phyloP scores from a whole-genome alignment of 805 yeast genomes.

The Saturnispora serradocipensis region DNA sequence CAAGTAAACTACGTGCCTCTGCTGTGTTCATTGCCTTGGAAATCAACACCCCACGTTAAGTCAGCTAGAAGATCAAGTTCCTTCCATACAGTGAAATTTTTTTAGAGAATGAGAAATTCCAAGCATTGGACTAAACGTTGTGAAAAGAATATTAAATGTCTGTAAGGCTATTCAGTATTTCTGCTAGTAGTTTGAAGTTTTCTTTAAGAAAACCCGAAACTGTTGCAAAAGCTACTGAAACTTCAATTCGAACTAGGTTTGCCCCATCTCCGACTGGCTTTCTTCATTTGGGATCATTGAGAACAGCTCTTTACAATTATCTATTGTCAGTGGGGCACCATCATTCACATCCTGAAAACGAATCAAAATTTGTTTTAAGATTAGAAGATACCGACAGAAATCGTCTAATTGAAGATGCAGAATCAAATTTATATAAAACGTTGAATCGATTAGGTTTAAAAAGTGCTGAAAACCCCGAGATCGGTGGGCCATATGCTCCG shows the following conservation, averaged over 20 bases:
- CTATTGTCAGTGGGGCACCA: conserved; percentile 44
- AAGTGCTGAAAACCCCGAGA: conserved; percentile 80
- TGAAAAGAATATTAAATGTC: neutral
- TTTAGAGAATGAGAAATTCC: neutral
- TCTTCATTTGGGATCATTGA: conserved; percentile 83
- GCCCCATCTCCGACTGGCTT: conserved; percentile 98
- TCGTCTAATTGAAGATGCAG: conserved; percentile 75
- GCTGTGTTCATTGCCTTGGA: neutral
- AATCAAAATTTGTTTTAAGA: conserved; percentile 73
- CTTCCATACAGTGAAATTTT: neutral
- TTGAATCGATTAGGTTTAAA: conserved; percentile 67
- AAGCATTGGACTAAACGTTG: neutral
- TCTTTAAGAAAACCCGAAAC: neutral
- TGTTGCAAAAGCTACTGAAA: conserved; percentile 25
- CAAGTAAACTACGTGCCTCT: conserved; percentile 5
- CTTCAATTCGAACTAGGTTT: conserved; percentile 77
- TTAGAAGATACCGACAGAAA: conserved; percentile 90
- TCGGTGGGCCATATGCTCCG: conserved; percentile 72
- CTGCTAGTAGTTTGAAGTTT: neutral
- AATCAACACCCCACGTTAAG: neutral
- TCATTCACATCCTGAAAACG: conserved; percentile 40
- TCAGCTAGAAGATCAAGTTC: neutral
- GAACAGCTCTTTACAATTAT: conserved; percentile 90
- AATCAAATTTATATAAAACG: conserved; percentile 64
- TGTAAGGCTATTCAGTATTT: neutral